A percentile compares a stretch with the other conserved stretches of the same genome.
Evolutionary conservation across 176 grass and related monocot species (phyloP).

Genomic region (Olyra latifolia): DNA sequence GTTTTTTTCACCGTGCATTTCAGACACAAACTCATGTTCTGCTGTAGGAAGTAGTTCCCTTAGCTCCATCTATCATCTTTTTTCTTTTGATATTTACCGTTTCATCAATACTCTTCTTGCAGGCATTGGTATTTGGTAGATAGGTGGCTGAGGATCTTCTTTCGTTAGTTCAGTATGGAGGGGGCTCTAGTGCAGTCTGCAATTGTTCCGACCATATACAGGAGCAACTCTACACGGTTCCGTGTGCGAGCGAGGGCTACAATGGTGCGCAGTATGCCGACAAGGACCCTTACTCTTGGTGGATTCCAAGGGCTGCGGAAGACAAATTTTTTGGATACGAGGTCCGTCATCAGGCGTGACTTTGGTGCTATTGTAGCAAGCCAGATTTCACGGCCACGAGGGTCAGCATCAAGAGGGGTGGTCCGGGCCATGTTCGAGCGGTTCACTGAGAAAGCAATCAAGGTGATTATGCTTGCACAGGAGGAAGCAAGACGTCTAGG

Average conservation of each 20-base stretch:
- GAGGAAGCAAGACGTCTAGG: constrained; percentile 90
- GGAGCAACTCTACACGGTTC: constrained; percentile 34
- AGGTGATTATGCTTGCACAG: constrained; percentile 96
- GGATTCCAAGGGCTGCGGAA: constrained; percentile 59
- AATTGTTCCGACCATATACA: constrained; percentile 49
- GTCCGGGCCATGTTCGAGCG: constrained; percentile 85
- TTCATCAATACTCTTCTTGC: constrained; percentile 2
- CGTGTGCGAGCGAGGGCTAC: constrained; percentile 36
- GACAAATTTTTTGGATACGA: constrained; percentile 52
- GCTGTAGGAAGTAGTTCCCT: neutral
- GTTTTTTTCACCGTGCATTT: neutral
- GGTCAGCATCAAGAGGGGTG: constrained; percentile 41
- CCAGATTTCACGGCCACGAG: constrained; percentile 53
- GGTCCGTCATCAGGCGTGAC: constrained; percentile 44
- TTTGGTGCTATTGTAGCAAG: constrained; percentile 52
- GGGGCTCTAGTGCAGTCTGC: constrained; percentile 77
- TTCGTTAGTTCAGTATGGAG: constrained; percentile 51
- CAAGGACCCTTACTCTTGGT: constrained; percentile 45
- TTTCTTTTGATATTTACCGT: neutral
- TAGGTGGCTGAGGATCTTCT: neutral
- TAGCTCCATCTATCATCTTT: neutral
- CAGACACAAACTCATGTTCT: neutral
- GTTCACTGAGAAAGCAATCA: constrained; percentile 94
- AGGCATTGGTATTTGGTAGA: constrained; percentile 20
- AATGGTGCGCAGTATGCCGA: constrained; percentile 50